These are phyloP conservation scores for Leccinum variabile DNA, from an alignment of 1,284 basidiomycete species.

Conservation along the genomic window DNA sequence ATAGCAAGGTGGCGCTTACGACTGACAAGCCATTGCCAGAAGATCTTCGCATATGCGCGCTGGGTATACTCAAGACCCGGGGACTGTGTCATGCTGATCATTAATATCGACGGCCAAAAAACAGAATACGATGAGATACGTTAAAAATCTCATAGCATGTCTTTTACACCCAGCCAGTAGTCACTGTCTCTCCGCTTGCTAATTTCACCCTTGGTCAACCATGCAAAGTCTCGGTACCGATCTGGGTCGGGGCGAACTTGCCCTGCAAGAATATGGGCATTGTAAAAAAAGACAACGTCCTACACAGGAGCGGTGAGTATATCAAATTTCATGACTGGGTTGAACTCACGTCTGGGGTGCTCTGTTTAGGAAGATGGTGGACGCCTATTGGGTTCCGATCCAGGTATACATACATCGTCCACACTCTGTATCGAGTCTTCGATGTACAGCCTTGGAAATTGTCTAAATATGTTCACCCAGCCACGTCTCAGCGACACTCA, in stretches of 20 bases:
- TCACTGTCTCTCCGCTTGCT: conserved; percentile 56
- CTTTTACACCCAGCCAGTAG: conserved; percentile 78
- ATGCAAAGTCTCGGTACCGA: conserved; percentile 74
- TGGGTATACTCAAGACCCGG: neutral
- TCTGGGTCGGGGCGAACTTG: conserved; percentile 59
- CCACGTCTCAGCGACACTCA: conserved; percentile 31
- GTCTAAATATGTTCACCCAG: conserved; percentile 4
- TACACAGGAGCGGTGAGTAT: conserved; percentile 24
- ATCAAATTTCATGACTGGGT: neutral
- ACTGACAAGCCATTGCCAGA: too few relatives aligned
- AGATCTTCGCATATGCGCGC: too few relatives aligned
- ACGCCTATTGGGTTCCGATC: conserved; percentile 73
- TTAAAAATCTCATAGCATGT: conserved; percentile 70
- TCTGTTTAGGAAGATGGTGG: conserved; percentile 47
- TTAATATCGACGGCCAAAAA: neutral
- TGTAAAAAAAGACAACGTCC: conserved; percentile 73
- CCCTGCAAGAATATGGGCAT: conserved; percentile 80
- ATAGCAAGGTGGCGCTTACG: too few relatives aligned
- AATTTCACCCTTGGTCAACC: conserved; percentile 90
- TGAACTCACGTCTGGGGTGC: conserved; percentile 37
- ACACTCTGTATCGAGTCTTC: conserved; percentile 64
- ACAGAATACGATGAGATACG: conserved; percentile 10
- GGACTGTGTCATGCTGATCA: neutral
- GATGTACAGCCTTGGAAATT: conserved; percentile 58
- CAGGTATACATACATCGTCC: conserved; percentile 79